Conservation (phyloP, 2,329 filamentous ascomycete species). For the Sarocladium brachiariae region DNA sequence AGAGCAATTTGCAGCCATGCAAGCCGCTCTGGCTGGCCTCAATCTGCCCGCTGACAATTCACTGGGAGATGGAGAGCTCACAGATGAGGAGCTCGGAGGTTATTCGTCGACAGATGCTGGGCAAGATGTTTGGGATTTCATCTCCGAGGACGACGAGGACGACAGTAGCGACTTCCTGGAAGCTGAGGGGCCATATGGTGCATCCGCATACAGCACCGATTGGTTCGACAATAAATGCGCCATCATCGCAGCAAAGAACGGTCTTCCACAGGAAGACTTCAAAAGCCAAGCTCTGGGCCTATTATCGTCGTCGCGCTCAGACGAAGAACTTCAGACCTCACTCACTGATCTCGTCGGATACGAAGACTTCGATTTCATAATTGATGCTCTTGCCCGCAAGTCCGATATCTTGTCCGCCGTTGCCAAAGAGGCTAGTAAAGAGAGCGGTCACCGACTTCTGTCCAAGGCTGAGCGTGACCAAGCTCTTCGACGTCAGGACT, state of each 20-base stretch:
- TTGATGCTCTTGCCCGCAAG: conserved; percentile 77
- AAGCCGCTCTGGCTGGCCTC: conserved; percentile 70
- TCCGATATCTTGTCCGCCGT: conserved; percentile 53
- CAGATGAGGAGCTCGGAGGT: conserved; percentile 57
- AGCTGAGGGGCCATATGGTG: conserved; percentile 22
- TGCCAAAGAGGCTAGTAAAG: conserved; percentile 20
- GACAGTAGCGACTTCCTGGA: conserved; percentile 60
- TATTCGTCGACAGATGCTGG: conserved; percentile 53
- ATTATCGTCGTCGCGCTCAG: conserved; percentile 57
- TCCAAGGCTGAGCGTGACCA: conserved; percentile 74
- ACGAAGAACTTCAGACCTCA: conserved; percentile 86
- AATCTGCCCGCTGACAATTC: conserved; percentile 33
- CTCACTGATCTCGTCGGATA: conserved; percentile 88
- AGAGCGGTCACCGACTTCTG: conserved; percentile 48
- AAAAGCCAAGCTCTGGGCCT: conserved; percentile 71
- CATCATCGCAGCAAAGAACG: conserved; percentile 58
- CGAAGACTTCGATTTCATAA: conserved; percentile 87
- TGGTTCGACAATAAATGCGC: conserved; percentile 71
- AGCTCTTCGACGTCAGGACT: conserved; percentile 66
- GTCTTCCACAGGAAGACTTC: conserved; percentile 62
- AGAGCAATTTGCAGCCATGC: conserved; percentile 78
- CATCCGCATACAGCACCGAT: conserved; percentile 42
- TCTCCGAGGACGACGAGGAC: conserved; percentile 67
- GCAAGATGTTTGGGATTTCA: conserved; percentile 90
- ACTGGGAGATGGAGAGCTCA: conserved; percentile 37